phyloP scores from a whole-genome alignment of 306 rosid species.

The Malus asiatica region DNA sequence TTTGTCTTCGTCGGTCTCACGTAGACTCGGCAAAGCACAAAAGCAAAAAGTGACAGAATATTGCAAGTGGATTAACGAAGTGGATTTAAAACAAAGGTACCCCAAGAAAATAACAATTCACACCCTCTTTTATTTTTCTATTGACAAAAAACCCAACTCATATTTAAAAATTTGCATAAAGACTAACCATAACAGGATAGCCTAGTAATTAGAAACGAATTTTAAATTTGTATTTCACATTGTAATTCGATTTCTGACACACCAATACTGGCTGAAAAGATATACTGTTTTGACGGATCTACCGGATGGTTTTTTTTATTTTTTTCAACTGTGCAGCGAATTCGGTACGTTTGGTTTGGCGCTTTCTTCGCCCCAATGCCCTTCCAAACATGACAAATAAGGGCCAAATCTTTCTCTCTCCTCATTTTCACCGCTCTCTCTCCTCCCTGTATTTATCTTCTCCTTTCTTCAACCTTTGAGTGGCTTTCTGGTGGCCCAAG shows the following conservation, averaged over 20 bases:
- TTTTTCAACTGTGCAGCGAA: not conserved
- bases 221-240: accelerated
- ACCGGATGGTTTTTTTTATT: too few relatives aligned
- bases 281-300: too few relatives aligned
- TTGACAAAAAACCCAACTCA: not conserved
- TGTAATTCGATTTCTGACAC: too few relatives aligned
- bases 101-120: not conserved
- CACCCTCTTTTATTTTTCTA: not conserved
- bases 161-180: not conserved
- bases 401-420: constrained; percentile 8
- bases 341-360: constrained; percentile 33
- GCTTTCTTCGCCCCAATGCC: constrained; percentile 39
- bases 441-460: constrained; percentile 4
- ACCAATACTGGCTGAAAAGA: too few relatives aligned
- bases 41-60: not conserved
- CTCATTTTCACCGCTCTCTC: not conserved
- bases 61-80: not conserved
- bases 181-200: not conserved
- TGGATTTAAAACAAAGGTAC: not conserved
- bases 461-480: not conserved
- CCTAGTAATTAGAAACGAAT: accelerated
- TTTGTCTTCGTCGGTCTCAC: not conserved
- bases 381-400: not conserved
- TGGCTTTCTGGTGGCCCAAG: not conserved
- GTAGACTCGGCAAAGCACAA: not conserved